phyloP scores from a whole-genome alignment of 1,284 basidiomycete genomes.

The Blastosporella zonata region DNA sequence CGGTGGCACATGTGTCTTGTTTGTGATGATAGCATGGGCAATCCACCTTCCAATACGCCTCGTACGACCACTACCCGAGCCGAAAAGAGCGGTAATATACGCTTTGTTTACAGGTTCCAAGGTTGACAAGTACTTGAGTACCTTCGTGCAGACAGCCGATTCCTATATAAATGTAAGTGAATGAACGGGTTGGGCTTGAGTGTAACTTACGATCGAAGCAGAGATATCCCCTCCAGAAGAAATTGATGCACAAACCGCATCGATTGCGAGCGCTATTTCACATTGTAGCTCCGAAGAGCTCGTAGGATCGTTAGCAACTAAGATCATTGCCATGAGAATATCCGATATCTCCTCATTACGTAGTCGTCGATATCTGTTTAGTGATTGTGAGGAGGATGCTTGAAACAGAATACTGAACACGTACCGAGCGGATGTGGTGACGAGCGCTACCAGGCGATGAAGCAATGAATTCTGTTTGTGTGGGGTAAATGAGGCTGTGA shows the following conservation, averaged over 20 bases:
- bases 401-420: constrained; percentile 18
- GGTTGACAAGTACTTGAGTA: constrained; percentile 36
- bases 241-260: constrained; percentile 42
- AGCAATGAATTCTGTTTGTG: constrained; percentile 30
- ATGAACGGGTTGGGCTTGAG: background rate
- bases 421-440: constrained; percentile 47
- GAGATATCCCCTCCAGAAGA: constrained; percentile 29
- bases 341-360: constrained; percentile 42
- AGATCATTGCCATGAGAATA: constrained; percentile 46
- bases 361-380: constrained; percentile 34
- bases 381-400: constrained; percentile 10
- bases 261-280: constrained; percentile 45
- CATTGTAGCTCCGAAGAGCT: constrained; percentile 41
- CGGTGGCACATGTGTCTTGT: constrained; percentile 22
- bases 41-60: constrained; percentile 55
- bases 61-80: constrained; percentile 45
- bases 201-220: constrained; percentile 30
- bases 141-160: constrained; percentile 40
- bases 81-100: constrained; percentile 49
- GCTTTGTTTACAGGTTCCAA: constrained; percentile 44
- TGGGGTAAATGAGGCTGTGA: constrained; percentile 8
- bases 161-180: constrained; percentile 36
- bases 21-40: constrained; percentile 42
- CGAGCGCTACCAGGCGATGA: constrained; percentile 41
- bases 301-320: constrained; percentile 55